A percentile compares a stretch with the other conserved stretches of the same genome.
Evolutionary conservation across 2,329 filamentous ascomycete genomes (phyloP).

Genomic region (Lachnellula subtilissima): DNA sequence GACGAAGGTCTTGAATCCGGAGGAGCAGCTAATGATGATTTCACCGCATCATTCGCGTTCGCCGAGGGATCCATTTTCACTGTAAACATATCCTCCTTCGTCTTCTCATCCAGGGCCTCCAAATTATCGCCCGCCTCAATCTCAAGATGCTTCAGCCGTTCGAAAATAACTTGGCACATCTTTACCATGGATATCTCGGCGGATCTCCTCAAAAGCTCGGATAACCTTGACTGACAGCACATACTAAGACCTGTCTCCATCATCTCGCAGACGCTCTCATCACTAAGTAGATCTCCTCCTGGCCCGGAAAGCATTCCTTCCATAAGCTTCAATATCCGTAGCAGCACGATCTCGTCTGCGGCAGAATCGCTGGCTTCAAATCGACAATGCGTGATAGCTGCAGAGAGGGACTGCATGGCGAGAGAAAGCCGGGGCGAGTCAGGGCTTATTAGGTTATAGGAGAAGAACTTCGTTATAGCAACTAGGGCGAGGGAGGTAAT

Average conservation of each 20-base stretch:
- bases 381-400: constrained; percentile 93
- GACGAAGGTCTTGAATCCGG: constrained; percentile 35
- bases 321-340: constrained; percentile 95
- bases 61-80: constrained; percentile 81
- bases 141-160: constrained; percentile 82
- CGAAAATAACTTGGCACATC: constrained; percentile 99
- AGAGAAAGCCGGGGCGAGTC: constrained; percentile 82
- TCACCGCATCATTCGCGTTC: constrained; percentile 57
- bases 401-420: constrained; percentile 91
- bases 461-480: constrained; percentile 92
- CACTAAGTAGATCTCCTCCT: constrained; percentile 87
- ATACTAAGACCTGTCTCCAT: constrained; percentile 98
- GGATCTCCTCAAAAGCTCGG: constrained; percentile 81
- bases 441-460: constrained; percentile 84
- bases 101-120: constrained; percentile 60
- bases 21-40: constrained; percentile 45
- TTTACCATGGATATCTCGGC: constrained; percentile 97
- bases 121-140: constrained; percentile 65
- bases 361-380: constrained; percentile 95
- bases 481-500: constrained; percentile 93
- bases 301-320: constrained; percentile 96
- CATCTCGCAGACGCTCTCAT: constrained; percentile 98
- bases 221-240: constrained; percentile 89
- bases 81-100: constrained; percentile 64
- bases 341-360: constrained; percentile 89